Evolutionary conservation across 2,329 filamentous ascomycete genomes (phyloP), one percentile per base, ranked within the genome.

Genomic region (Ceratocystis harringtonii): DNA sequence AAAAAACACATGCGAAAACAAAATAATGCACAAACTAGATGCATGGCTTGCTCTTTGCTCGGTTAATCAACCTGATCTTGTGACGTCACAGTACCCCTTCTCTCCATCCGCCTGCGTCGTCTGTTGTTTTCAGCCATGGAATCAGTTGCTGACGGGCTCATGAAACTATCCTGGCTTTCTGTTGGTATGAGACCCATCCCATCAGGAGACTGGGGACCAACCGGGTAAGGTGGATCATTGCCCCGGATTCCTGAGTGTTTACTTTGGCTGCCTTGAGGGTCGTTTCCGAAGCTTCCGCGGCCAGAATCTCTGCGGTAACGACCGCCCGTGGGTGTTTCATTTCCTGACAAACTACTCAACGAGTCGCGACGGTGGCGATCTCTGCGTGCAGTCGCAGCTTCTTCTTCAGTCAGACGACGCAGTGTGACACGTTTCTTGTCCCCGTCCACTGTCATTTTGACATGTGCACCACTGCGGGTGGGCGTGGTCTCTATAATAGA

Each of bases 141-240:
- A 8, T 71, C 73, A 8, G 73, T 71, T 1, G 78, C 76, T 10
- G 78, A 77, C 28, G 77, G 76, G 65, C 77, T 82, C 74, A 83
- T 75, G 2, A 74, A 78, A 69, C 78, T 81, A 52, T 74, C 79
- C 15, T 78, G 70, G 66, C 76, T 80, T 64, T 73, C 77, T 58
- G 78, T 68, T 68, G 77, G 81, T 60, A 81, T 81, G 52, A 79
- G 73, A 3, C 80, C 80, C 63, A 73, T 72, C 2, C 69, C 71
- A 43, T 73, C 73, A 0, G 75, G 75, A 1, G 77, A 74, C 60
- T 72, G 72, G n/a, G 32, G 65, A 5, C 81, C 81, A 2, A n/a
- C 15, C 17, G 81, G 83, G 70, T 84, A 85, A 70, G 86, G 85
- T 7, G 81, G 84, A 70, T 86, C 84, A 70, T 85, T 86, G 1